Evolutionary conservation across 257 asterid species (phyloP), one percentile per base, ranked within the genome.

Genomic region (Eustoma russellianum): DNA sequence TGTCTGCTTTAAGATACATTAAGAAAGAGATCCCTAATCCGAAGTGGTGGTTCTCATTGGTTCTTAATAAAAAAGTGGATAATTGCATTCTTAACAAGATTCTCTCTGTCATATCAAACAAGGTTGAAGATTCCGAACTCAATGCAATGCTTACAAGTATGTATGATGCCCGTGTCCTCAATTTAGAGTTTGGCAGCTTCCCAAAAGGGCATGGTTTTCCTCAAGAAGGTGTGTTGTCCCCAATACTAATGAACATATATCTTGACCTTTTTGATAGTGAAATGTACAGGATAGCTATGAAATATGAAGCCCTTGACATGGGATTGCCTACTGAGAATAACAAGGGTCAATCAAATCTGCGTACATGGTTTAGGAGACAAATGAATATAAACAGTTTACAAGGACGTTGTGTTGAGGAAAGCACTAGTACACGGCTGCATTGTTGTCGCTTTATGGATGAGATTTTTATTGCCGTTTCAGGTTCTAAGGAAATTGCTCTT

Each of bases 171-270:
- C 62, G 62, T 30, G 96, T 74, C 16, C 79, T 91, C 33, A 91
- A 86, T 62, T 13, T 88, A 67, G 95, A 91, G 74, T 91, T 91
- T 59, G 96, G 98, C 33, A 84, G 74, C 17, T 91, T 82, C 67
- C 82, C 95, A 16, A 91, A 91, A 71, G 94, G 98, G 41, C 94
- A 82, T 13, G 98, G 98, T 72, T 96, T 91, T 70, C 98, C 98
- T 33, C 98, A 91, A 71, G 98, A 91, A 75, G 98, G 98, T 51
- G 74, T 76, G n/a, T 56, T 91, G 66, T 82, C 96, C 11, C 98
- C 98, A 15, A 79, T 91, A 69, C 62, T 91, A 54, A 82, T 80
- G 79, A 91, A 91, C 62, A 67, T 91, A 60, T 87, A 91, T 79
- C 92, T 91, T 57, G 93, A 84, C 74, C 79, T 74, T 41, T 84